Evolutionary conservation across 495 filamentous ascomycete genomes (phyloP).

Genomic region (Saxispiralis lemnorum): DNA sequence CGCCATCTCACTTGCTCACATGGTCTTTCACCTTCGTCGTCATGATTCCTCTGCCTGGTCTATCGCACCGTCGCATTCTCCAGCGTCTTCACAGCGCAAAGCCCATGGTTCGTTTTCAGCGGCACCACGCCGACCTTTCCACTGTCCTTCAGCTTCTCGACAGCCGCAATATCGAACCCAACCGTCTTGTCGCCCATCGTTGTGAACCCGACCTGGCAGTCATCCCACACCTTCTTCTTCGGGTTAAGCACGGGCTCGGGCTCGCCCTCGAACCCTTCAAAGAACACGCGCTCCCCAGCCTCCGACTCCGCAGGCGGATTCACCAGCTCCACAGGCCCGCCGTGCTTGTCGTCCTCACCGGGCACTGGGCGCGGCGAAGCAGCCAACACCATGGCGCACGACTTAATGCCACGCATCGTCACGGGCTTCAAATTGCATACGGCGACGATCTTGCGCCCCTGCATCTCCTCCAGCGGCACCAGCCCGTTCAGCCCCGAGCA

Average conservation of each 20-base stretch:
- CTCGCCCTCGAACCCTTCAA: constrained; percentile 86
- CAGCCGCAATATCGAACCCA: constrained; percentile 48
- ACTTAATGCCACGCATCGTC: constrained; percentile 96
- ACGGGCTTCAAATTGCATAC: constrained; percentile 97
- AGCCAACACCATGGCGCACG: constrained; percentile 85
- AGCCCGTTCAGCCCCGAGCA: constrained; percentile 92
- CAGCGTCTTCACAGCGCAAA: constrained; percentile 24
- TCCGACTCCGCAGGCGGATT: constrained; percentile 59
- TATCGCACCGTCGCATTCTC: constrained; percentile 21
- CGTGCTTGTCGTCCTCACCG: constrained; percentile 67
- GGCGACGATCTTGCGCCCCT: constrained; percentile 78
- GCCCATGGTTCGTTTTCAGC: constrained; percentile 24
- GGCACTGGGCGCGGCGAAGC: constrained; percentile 65
- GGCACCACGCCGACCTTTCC: constrained; percentile 21
- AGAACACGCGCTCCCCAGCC: constrained; percentile 73
- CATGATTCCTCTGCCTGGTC: background rate
- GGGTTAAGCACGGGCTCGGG: constrained; percentile 87
- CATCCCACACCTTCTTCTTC: constrained; percentile 99
- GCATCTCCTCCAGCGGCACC: constrained; percentile 86
- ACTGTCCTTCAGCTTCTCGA: constrained; percentile 37
- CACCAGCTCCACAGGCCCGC: constrained; percentile 83
- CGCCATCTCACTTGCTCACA: background rate
- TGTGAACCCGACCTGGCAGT: constrained; percentile 80
- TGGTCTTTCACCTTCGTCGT: too few species aligned
- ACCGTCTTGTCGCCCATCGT: constrained; percentile 67